A percentile compares a stretch with the other conserved stretches of the same genome.
These are phyloP conservation scores for Microdochium bolleyi DNA, from an alignment of 2,329 filamentous ascomycete genomes.

Conservation along the genomic window DNA sequence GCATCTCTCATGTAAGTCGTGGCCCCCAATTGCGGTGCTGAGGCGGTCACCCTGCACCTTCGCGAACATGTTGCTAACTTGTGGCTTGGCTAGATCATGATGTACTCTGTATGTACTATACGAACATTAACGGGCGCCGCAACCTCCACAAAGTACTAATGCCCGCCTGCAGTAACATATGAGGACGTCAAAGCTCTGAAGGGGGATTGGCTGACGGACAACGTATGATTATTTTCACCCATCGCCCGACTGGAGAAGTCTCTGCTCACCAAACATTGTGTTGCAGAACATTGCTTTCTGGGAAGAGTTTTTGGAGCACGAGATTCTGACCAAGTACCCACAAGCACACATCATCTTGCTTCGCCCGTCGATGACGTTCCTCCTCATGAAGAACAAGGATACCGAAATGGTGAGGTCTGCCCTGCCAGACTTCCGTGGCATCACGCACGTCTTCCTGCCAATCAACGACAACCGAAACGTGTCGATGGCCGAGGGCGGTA, in stretches of 20 bases:
- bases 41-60: neutral
- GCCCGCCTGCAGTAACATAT: slow-evolving; percentile 57
- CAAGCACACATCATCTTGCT: slow-evolving; percentile 84
- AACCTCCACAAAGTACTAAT: slow-evolving; percentile 6
- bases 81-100: slow-evolving; percentile 24
- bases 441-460: slow-evolving; percentile 91
- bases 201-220: slow-evolving; percentile 94
- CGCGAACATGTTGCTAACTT: slow-evolving; percentile 1
- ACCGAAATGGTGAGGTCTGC: slow-evolving; percentile 52
- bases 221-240: slow-evolving; percentile 49
- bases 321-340: slow-evolving; percentile 72
- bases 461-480: slow-evolving; percentile 83
- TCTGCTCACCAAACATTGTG: slow-evolving; percentile 12
- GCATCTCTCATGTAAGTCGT: slow-evolving; percentile 36
- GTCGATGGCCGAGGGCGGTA: slow-evolving; percentile 74
- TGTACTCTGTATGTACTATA: slow-evolving; percentile 21
- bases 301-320: slow-evolving; percentile 93
- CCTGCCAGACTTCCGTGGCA: slow-evolving; percentile 70
- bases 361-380: slow-evolving; percentile 85
- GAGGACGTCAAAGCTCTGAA: slow-evolving; percentile 85
- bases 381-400: slow-evolving; percentile 69
- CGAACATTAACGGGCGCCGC: neutral
- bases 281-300: slow-evolving; percentile 89
- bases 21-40: neutral
- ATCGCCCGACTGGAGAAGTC: neutral